Conservation (phyloP, 805 yeast species). For the Wickerhamiella slavikovae region DNA sequence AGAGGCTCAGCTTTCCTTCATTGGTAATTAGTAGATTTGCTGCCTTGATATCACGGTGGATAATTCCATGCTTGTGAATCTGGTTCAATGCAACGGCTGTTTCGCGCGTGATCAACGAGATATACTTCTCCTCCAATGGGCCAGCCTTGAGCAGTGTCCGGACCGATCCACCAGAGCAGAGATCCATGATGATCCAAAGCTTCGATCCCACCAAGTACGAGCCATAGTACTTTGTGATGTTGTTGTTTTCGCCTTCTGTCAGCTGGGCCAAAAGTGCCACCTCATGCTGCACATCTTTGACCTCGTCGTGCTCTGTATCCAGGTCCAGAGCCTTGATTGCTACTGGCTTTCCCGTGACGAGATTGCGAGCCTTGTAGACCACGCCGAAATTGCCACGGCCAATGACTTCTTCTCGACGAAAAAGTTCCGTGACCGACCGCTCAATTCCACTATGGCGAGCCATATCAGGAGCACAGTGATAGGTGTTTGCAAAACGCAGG, state of each 20-base stretch:
- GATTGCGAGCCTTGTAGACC: constrained; percentile 59
- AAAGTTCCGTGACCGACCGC: constrained; percentile 16
- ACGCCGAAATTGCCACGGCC: constrained; percentile 96
- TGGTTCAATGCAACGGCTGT: constrained; percentile 52
- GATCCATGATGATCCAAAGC: constrained; percentile 94
- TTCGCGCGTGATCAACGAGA: constrained; percentile 73
- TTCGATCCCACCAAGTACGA: constrained; percentile 74
- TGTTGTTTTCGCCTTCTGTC: constrained; percentile 50
- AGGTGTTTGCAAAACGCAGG: neutral
- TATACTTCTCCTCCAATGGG: constrained; percentile 61
- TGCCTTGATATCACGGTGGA: constrained; percentile 91
- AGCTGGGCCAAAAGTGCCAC: constrained; percentile 67
- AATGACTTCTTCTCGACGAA: constrained; percentile 70
- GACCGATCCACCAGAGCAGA: constrained; percentile 90
- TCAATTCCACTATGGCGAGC: neutral
- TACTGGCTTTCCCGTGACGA: constrained; percentile 47
- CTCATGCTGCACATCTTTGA: constrained; percentile 84
- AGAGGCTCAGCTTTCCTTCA: constrained; percentile 75
- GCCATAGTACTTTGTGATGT: constrained; percentile 82
- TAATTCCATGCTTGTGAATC: constrained; percentile 77
- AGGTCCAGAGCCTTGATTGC: constrained; percentile 86
- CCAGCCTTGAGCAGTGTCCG: constrained; percentile 78
- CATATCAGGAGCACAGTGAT: neutral
- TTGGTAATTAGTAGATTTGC: constrained; percentile 81
- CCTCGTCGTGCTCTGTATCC: constrained; percentile 88